Evolutionary conservation across 352 stramenopile genomes (phyloP).

Genomic region (Phytophthora cajani): DNA sequence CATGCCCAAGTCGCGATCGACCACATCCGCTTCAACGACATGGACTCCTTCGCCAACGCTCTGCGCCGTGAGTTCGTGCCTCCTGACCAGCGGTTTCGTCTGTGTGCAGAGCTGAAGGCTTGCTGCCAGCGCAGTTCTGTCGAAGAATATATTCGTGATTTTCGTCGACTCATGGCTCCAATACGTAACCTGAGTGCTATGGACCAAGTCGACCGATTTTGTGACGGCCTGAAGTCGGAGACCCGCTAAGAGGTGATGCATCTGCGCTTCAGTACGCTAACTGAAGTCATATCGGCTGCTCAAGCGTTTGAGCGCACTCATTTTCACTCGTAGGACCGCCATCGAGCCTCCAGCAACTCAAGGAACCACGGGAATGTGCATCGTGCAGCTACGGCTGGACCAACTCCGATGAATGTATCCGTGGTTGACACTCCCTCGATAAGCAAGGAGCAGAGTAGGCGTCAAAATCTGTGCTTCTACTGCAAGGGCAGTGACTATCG

Average conservation of each 20-base stretch:
- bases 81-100: not conserved
- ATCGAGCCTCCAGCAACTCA: not conserved
- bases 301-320: not conserved
- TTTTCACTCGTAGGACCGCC: not conserved
- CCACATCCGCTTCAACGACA: not conserved
- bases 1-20: constrained; percentile 3
- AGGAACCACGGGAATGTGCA: not conserved
- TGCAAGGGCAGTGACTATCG: not conserved
- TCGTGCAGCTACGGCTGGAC: not conserved
- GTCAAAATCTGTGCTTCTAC: not conserved
- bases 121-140: not conserved
- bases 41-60: not conserved
- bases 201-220: not conserved
- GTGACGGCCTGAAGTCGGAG: not conserved
- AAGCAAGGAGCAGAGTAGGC: not conserved
- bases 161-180: not conserved
- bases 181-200: not conserved
- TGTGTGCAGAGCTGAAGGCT: not conserved
- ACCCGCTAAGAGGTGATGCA: not conserved
- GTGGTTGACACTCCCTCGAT: not conserved
- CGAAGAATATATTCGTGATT: not conserved
- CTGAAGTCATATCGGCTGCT: not conserved
- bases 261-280: not conserved
- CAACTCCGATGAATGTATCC: not conserved
- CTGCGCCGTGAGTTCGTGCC: not conserved